These are phyloP conservation scores for Populus euphratica DNA, from an alignment of 345 rosid species.

Conservation along the genomic window DNA sequence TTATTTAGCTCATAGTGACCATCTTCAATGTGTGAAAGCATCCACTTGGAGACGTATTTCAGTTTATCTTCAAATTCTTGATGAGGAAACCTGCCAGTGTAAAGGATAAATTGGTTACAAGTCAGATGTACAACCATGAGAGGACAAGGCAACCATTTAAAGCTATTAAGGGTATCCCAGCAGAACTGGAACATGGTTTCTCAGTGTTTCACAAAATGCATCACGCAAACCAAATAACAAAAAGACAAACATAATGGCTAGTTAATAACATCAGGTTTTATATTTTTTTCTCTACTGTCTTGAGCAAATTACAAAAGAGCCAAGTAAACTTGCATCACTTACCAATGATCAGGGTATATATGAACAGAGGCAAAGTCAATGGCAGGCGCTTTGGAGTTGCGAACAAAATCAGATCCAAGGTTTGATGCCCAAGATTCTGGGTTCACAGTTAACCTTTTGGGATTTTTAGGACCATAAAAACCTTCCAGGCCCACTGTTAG, in stretches of 20 bases:
- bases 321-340: slow-evolving; percentile 14
- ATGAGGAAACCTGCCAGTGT: slow-evolving; percentile 56
- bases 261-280: too few relatives aligned
- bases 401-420: slow-evolving; percentile 86
- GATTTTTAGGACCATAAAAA: slow-evolving; percentile 81
- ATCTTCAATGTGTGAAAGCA: slow-evolving; percentile 84
- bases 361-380: slow-evolving; percentile 91
- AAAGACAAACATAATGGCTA: neutral
- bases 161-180: neutral
- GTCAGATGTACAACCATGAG: neutral
- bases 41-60: slow-evolving; percentile 68
- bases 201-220: too few relatives aligned
- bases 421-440: slow-evolving; percentile 77
- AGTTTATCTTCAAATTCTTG: slow-evolving; percentile 60
- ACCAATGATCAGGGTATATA: slow-evolving; percentile 95
- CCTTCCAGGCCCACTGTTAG: slow-evolving; percentile 92
- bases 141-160: neutral
- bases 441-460: slow-evolving; percentile 68
- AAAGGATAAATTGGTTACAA: neutral
- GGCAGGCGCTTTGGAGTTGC: slow-evolving; percentile 51
- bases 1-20: slow-evolving; percentile 70
- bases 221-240: too few relatives aligned
- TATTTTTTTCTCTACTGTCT: neutral
- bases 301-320: neutral
- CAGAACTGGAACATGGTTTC: too few relatives aligned